A percentile compares a stretch with the other conserved stretches of the same genome.
Conservation (phyloP, 352 stramenopile genomes). For the Elongisporangium prolatum region DNA sequence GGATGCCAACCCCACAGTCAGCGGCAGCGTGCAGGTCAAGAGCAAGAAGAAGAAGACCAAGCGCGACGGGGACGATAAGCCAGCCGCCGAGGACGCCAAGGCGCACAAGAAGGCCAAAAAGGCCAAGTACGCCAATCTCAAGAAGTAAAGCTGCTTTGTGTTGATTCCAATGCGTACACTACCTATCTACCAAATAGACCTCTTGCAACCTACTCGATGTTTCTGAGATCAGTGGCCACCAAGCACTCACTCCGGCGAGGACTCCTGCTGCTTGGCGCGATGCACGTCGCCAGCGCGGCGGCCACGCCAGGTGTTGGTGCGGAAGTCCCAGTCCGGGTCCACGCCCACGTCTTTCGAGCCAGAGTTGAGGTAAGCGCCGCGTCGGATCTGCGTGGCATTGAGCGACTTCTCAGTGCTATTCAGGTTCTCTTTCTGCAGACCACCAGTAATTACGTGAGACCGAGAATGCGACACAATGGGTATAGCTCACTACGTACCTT, state of each 20-base stretch:
- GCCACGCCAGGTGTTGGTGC: conserved; percentile 57
- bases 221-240: background rate
- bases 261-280: conserved; percentile 16
- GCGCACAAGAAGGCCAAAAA: conserved; percentile 54
- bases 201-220: background rate
- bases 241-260: background rate
- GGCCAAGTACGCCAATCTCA: conserved; percentile 77
- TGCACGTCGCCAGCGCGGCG: conserved; percentile 28
- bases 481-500: conserved; percentile 33
- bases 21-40: conserved; percentile 78
- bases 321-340: conserved; percentile 80
- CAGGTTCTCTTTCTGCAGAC: conserved; percentile 43
- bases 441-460: background rate
- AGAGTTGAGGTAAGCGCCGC: conserved; percentile 78
- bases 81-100: conserved; percentile 27
- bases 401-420: conserved; percentile 53
- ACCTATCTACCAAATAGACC: background rate
- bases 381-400: conserved; percentile 69
- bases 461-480: background rate
- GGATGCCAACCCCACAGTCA: conserved; percentile 23
- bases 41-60: conserved; percentile 74
- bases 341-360: conserved; percentile 71
- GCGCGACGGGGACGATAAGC: conserved; percentile 33
- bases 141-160: conserved; percentile 14
- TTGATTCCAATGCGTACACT: background rate